phyloP scores from a whole-genome alignment of 495 filamentous ascomycete species.

The Penicillium waksmanii region DNA sequence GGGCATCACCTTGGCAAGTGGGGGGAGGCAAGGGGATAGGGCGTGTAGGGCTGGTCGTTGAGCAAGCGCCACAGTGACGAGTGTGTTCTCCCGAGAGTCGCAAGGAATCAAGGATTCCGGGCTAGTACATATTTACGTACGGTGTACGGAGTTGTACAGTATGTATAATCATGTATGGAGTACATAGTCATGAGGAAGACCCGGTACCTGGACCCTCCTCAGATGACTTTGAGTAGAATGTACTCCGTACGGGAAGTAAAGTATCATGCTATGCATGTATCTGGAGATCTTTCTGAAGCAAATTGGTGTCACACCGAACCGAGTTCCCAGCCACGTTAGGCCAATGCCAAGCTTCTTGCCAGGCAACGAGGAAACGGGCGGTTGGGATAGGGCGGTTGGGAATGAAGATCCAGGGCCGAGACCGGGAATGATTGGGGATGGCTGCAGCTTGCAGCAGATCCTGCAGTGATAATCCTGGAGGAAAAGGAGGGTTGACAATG shows the following conservation, averaged over 20 bases:
- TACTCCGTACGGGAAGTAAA: not conserved
- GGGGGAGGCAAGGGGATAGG: slow-evolving; percentile 21
- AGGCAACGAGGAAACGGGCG: slow-evolving; percentile 34
- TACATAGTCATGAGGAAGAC: no score
- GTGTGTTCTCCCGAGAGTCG: not conserved
- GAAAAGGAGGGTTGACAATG: not conserved
- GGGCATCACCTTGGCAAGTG: slow-evolving; percentile 28
- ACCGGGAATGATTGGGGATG: slow-evolving; percentile 4
- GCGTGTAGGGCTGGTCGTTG: slow-evolving; percentile 20
- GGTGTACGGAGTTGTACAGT: not conserved
- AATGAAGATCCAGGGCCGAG: slow-evolving; percentile 10
- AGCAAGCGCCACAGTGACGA: slow-evolving; percentile 15
- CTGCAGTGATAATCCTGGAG: slow-evolving; percentile 4
- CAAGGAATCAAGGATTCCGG: not conserved
- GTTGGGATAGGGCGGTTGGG: slow-evolving; percentile 24
- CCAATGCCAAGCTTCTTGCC: slow-evolving; percentile 24
- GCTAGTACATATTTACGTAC: no score
- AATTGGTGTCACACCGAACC: not conserved
- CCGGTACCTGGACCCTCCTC: not conserved
- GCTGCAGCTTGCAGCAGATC: slow-evolving; percentile 11
- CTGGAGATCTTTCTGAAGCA: not conserved
- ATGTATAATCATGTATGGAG: no score
- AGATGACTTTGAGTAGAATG: not conserved
- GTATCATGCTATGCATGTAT: not conserved
- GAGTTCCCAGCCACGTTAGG: not conserved